These are phyloP conservation scores for Coccomyxa sp. DNA, from an alignment of 139 green algal genomes.

Conservation along the genomic window DNA sequence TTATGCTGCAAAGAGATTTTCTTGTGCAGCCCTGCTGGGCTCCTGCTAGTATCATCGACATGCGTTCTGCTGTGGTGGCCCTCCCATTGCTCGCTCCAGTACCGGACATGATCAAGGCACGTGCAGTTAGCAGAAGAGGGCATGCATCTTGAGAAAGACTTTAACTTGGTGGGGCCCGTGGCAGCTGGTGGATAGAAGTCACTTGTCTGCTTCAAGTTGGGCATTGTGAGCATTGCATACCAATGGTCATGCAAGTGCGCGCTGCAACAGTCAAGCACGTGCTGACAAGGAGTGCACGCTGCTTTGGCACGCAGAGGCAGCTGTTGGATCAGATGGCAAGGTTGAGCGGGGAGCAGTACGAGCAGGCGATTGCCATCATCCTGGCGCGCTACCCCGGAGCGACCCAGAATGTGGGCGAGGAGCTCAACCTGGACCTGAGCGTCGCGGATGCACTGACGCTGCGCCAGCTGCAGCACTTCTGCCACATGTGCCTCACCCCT, in stretches of 20 bases:
- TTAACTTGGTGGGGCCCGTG: no score
- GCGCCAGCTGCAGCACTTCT: constrained; percentile 43
- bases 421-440: constrained; percentile 52
- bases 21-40: not conserved
- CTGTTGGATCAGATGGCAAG: constrained; percentile 22
- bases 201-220: no score
- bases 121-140: not conserved
- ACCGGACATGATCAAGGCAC: not conserved
- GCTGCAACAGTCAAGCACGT: no score
- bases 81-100: not conserved
- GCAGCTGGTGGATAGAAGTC: no score
- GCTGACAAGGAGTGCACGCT: no score
- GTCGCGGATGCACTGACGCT: constrained; percentile 48
- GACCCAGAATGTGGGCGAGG: constrained; percentile 18
- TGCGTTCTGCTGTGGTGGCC: not conserved
- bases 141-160: no score
- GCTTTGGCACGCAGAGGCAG: constrained; percentile 4
- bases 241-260: no score
- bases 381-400: constrained; percentile 31
- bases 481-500: not conserved
- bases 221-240: no score
- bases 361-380: constrained; percentile 43
- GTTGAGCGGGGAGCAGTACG: constrained; percentile 45
- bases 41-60: not conserved
- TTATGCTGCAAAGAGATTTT: not conserved